Base-by-base conservation (phyloP, 2,329 filamentous ascomycete genomes). In the Shiraia bambusicola region DNA sequence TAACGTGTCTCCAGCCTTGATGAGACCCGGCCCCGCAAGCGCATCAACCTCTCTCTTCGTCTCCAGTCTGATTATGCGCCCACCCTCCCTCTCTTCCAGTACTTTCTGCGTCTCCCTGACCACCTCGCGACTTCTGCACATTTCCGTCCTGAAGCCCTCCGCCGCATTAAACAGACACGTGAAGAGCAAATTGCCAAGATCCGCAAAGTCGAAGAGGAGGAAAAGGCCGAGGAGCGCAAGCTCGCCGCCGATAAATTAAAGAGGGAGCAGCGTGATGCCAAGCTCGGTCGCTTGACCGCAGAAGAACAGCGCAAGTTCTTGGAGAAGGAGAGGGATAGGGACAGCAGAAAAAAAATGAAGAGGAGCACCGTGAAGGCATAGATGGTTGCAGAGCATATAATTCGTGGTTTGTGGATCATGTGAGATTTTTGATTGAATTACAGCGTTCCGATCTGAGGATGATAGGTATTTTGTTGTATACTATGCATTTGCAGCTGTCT, bases 261-360 rank as follows among this genome's bases (percentile, higher is more conserved):
- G 76, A 86, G 82, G 64, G 87, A 91, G 73, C 86, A 91, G 75
- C 78, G 88, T 16, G 79, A 83, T 33, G 58, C 77, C 14, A 84
- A 89, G 72, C 78, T 86, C 49, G 86, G 89, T 65, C 82, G 81
- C 70, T 75, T 85, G 67, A 91, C 86, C 37, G 74, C 74, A 2
- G 73, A 75, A 3, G 74, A 77, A 62, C 75, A 77, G 65, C 66
- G 69, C 55, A 77, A 77, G 63, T 77, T 73, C 48, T 49, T 78
- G 72, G 95, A 96, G 75, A 83, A 87, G 61, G 94, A 97, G 79
- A 82, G 91, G 39, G 92, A 96, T 60, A 83, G 84, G 55, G 83
- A 91, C 65, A 78, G 93, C 51, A 86, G 84, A 65, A 84, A 79
- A 67, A 74, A 72, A 40, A 75, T 79, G 70, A 87, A 86, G 77